Base-by-base conservation (phyloP, 805 yeast genomes). In the Starmerella vaccinii region DNA sequence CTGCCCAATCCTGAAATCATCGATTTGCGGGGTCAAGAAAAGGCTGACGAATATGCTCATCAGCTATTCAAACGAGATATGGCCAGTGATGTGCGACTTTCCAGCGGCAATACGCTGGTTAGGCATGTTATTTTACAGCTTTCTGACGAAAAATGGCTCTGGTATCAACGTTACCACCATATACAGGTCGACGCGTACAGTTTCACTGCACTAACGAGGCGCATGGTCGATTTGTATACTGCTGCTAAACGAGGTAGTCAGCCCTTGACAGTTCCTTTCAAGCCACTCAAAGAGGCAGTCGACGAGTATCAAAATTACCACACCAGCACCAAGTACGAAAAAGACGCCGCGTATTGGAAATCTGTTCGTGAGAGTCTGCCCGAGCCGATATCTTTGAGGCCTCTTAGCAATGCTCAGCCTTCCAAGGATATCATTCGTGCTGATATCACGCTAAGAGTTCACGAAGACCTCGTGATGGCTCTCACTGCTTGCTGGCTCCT, bases 141-240 rank as follows among this genome's bases (percentile, higher is more conserved):
- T 7, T 19, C 27, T 2, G 47, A 47, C 10, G 18, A 33, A 1
- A 5, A 38, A 4, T 50, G 49, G 49, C n/a, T 43, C 1, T 53
- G 56, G 56, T 53, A 53, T 27, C 56, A 53, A 16, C 33, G 56
- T 2, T 53, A 50, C 30, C 56, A 53, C 23, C 56, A 53, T 21
- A 21, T 53, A 4, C 56, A 53, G 21, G 42, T 53, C 1, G 56
- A 53, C 29, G 56, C 54, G 4, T 53, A 21, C 45, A 53, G 56
- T 21, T 53, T 53, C 21, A 53, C 56, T 1, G 56, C 54, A 4
- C 30, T 53, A 16, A 53, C 56, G 5, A 27, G 54, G 12, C 40
- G 56, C n/a, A 53, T 53, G 34, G 54, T 27, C 3, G 50, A 40
- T 23, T 29, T 53, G 5, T 53, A 53, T 35, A 47, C 52, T n/a